Percentiles rank a stretch among this genome's conserved stretches.
phyloP scores from a whole-genome alignment of 768 basidiomycete genomes.

The Hortiboletus flavorubellus region DNA sequence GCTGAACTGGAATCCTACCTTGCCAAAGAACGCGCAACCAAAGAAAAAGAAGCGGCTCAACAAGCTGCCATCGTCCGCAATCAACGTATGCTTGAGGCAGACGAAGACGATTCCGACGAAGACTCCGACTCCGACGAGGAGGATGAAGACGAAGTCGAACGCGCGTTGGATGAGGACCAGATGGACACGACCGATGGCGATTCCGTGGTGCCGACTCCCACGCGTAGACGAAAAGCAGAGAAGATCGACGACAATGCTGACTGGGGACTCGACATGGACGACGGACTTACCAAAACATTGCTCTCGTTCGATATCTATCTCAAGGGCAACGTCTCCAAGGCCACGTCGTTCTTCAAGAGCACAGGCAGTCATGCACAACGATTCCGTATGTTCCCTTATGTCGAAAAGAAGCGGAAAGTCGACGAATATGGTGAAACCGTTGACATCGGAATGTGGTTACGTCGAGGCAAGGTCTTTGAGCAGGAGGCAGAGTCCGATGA shows the following conservation, averaged over 20 bases:
- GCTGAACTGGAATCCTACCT: constrained; percentile 80
- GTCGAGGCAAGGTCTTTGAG: constrained; percentile 87
- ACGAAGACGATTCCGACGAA: constrained; percentile 79
- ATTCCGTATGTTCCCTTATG: constrained; percentile 96
- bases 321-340: constrained; percentile 90
- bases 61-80: constrained; percentile 80
- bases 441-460: constrained; percentile 94
- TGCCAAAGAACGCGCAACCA: constrained; percentile 67
- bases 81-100: constrained; percentile 89
- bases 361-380: constrained; percentile 67
- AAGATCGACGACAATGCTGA: constrained; percentile 53
- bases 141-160: constrained; percentile 56
- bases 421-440: constrained; percentile 96
- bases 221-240: constrained; percentile 42
- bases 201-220: constrained; percentile 17
- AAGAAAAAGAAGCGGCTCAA: constrained; percentile 83
- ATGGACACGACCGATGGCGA: constrained; percentile 44
- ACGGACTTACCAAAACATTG: constrained; percentile 66
- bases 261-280: constrained; percentile 75
- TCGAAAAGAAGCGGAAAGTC: constrained; percentile 87
- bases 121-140: constrained; percentile 68
- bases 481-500: constrained; percentile 87
- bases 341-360: constrained; percentile 84
- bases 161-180: constrained; percentile 48
- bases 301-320: constrained; percentile 95